Conservation (phyloP, 2,329 filamentous ascomycete genomes). For the Cryoendolithus antarcticus region DNA sequence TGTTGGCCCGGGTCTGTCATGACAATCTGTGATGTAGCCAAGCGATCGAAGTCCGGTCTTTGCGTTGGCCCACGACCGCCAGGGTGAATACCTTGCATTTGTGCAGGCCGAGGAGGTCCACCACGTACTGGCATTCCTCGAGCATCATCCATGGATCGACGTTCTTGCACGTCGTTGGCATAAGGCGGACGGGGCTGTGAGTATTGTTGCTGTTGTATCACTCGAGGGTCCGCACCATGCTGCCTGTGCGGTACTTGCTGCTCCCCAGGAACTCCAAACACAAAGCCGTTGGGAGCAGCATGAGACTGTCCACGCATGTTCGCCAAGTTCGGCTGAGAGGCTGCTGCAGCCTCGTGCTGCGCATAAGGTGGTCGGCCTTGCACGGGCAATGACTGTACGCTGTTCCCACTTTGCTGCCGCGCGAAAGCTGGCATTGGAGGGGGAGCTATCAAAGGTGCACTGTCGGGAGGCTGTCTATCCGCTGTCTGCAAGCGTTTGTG, state of each 20-base stretch:
- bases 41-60: slow-evolving; percentile 11
- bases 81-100: slow-evolving; percentile 1
- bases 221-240: slow-evolving; percentile 1
- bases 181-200: slow-evolving; percentile 14
- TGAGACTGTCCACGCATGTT: slow-evolving; percentile 1
- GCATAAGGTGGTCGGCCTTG: slow-evolving; percentile 1
- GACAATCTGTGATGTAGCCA: slow-evolving; percentile 9
- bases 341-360: slow-evolving; percentile 1
- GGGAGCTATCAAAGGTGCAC: slow-evolving; percentile 15
- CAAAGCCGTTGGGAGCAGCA: slow-evolving; percentile 5
- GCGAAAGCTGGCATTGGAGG: slow-evolving; percentile 6
- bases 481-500: slow-evolving; percentile 20
- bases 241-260: slow-evolving; percentile 2
- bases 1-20: slow-evolving; percentile 17
- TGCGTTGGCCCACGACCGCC: slow-evolving; percentile 3
- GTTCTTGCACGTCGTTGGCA: slow-evolving; percentile 10
- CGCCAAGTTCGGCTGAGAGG: slow-evolving; percentile 2
- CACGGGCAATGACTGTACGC: slow-evolving; percentile 7
- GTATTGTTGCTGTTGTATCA: slow-evolving; percentile 6
- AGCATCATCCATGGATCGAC: slow-evolving; percentile 18
- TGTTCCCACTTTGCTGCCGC: slow-evolving; percentile 2
- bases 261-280: slow-evolving; percentile 9
- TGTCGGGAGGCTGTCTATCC: slow-evolving; percentile 17
- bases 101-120: slow-evolving; percentile 12
- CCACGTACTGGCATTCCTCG: slow-evolving; percentile 13